phyloP scores from a whole-genome alignment of 345 rosid species.

The Eucalyptus tenuipes region DNA sequence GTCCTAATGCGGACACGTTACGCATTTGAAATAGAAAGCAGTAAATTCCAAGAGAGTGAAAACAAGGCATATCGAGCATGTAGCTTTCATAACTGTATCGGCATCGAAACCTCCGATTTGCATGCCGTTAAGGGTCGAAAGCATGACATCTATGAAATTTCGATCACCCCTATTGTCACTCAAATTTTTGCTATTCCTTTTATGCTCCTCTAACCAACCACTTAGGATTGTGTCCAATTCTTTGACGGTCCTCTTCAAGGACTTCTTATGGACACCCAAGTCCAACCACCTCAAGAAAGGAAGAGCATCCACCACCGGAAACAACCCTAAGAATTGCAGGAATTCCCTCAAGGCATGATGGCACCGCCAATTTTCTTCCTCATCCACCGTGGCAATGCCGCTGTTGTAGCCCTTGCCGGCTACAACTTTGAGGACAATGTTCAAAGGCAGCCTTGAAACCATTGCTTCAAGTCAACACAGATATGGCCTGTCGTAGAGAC shows the following conservation, averaged over 20 bases:
- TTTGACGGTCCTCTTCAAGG: neutral
- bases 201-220: conserved; percentile 10
- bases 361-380: no score
- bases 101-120: neutral
- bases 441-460: no score
- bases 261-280: conserved; percentile 9
- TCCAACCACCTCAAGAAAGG: conserved; percentile 14
- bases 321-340: neutral
- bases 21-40: neutral
- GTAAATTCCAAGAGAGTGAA: neutral
- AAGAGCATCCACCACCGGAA: conserved; percentile 5
- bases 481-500: neutral
- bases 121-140: neutral
- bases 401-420: no score
- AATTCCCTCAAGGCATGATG: neutral
- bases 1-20: no score
- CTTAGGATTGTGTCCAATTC: neutral
- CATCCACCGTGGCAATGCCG: no score
- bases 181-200: neutral
- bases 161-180: neutral
- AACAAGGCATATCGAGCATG: neutral
- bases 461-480: no score
- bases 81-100: neutral
- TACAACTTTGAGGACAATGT: no score
- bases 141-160: conserved; percentile 8